phyloP scores from a whole-genome alignment of 371 early-diverging fungal genomes.

The Rhizopus delemar region DNA sequence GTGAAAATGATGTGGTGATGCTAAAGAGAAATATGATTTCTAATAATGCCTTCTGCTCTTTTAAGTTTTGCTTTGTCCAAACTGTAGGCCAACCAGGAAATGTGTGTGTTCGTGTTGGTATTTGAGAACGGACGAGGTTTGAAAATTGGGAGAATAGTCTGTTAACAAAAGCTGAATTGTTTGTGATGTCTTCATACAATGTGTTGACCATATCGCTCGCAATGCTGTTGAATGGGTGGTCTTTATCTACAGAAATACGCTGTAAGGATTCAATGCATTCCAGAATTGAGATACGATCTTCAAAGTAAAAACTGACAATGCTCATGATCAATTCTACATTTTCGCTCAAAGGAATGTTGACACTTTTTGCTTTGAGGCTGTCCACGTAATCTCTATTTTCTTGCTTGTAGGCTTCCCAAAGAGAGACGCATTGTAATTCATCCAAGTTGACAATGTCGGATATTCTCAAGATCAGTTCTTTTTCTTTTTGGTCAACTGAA shows the following conservation, averaged over 20 bases:
- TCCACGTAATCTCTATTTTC: conserved; percentile 6
- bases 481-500: conserved; percentile 34
- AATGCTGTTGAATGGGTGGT: conserved; percentile 33
- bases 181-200: conserved; percentile 13
- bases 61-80: conserved; percentile 46
- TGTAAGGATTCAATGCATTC: conserved; percentile 41
- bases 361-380: neutral
- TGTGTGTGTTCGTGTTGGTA: conserved; percentile 20
- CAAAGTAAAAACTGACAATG: conserved; percentile 33
- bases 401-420: conserved; percentile 39
- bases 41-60: conserved; percentile 42
- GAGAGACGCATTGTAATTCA: conserved; percentile 35
- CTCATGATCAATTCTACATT: conserved; percentile 20
- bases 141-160: conserved; percentile 37
- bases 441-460: conserved; percentile 34
- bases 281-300: conserved; percentile 42
- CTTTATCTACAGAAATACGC: conserved; percentile 28
- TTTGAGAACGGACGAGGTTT: conserved; percentile 23
- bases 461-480: conserved; percentile 34
- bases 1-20: conserved; percentile 16
- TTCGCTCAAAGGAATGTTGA: conserved; percentile 16
- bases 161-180: conserved; percentile 19
- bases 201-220: conserved; percentile 26
- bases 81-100: conserved; percentile 12
- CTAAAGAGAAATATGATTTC: conserved; percentile 38